A percentile compares a stretch with the other conserved stretches of the same genome.
Evolutionary conservation across 371 early-diverging fungal genomes (phyloP).

Genomic region (Apophysomyces trapeziformis): DNA sequence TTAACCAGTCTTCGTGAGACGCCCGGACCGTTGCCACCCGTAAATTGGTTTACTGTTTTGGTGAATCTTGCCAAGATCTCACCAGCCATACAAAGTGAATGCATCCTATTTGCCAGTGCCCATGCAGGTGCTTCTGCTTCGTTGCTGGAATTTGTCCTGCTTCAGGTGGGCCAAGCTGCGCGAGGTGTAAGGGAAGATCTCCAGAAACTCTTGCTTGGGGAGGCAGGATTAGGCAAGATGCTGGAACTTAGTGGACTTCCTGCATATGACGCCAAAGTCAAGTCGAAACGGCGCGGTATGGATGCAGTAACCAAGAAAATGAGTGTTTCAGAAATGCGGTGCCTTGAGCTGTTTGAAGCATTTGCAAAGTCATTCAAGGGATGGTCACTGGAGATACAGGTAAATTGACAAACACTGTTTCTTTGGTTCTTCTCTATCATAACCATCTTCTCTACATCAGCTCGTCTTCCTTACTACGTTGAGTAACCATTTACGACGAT

Average conservation of each 20-base stretch:
- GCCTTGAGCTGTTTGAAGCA: slow-evolving; percentile 44
- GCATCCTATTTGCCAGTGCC: slow-evolving; percentile 50
- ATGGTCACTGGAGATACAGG: slow-evolving; percentile 14
- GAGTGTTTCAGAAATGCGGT: slow-evolving; percentile 48
- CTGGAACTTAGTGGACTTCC: slow-evolving; percentile 51
- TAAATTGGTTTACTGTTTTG: slow-evolving; percentile 61
- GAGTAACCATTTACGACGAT: slow-evolving; percentile 27
- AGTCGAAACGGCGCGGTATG: slow-evolving; percentile 55
- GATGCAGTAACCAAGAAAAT: slow-evolving; percentile 54
- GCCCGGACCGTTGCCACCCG: slow-evolving; percentile 60
- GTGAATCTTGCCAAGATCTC: slow-evolving; percentile 37
- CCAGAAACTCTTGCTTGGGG: slow-evolving; percentile 32
- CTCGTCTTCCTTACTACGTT: slow-evolving; percentile 27
- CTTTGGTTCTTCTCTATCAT: not conserved
- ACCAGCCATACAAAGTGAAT: slow-evolving; percentile 19
- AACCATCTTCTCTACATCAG: not conserved
- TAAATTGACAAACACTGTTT: not conserved
- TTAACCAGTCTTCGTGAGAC: slow-evolving; percentile 31
- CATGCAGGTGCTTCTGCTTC: slow-evolving; percentile 63
- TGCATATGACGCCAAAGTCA: not conserved
- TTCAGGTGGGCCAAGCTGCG: slow-evolving; percentile 29
- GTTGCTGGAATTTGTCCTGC: slow-evolving; percentile 56
- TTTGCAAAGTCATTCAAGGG: slow-evolving; percentile 25
- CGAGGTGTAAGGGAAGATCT: slow-evolving; percentile 2
- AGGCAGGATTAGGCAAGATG: slow-evolving; percentile 52